These are phyloP conservation scores for Neurospora sp. DNA, from an alignment of 2,329 filamentous ascomycete species.

Conservation along the genomic window DNA sequence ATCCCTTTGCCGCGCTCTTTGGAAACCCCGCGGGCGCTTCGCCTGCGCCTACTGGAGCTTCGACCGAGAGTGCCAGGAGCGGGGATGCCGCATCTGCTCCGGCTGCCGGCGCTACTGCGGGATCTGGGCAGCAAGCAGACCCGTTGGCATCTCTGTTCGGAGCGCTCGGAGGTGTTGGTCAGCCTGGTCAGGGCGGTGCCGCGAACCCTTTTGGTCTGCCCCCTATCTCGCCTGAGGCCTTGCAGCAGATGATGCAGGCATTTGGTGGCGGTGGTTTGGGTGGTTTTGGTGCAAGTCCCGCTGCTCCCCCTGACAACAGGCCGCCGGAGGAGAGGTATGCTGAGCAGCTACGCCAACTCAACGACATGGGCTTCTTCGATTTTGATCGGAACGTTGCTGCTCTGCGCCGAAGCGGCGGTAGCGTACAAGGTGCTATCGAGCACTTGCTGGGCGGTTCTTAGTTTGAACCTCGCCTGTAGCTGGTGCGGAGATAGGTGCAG, in stretches of 20 bases:
- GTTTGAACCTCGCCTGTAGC: not conserved
- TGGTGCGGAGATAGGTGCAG: not conserved
- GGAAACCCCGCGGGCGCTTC: slow-evolving; percentile 39
- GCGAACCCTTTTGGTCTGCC: slow-evolving; percentile 32
- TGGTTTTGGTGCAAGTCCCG: slow-evolving; percentile 23
- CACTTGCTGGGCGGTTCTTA: slow-evolving; percentile 44
- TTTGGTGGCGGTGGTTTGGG: slow-evolving; percentile 32
- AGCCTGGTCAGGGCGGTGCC: slow-evolving; percentile 19
- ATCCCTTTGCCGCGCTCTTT: slow-evolving; percentile 28
- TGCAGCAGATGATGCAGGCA: slow-evolving; percentile 42
- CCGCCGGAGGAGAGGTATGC: slow-evolving; percentile 92
- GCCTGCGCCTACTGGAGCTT: slow-evolving; percentile 25
- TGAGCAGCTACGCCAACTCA: slow-evolving; percentile 80
- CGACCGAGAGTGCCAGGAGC: not conserved
- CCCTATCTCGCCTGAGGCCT: slow-evolving; percentile 42
- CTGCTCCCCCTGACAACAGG: slow-evolving; percentile 64
- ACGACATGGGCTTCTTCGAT: slow-evolving; percentile 98
- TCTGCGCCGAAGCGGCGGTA: slow-evolving; percentile 78
- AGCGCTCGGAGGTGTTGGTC: slow-evolving; percentile 11
- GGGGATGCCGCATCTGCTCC: slow-evolving; percentile 13
- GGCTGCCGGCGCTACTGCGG: slow-evolving; percentile 2
- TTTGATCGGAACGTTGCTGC: slow-evolving; percentile 90
- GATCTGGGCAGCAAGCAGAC: slow-evolving; percentile 15
- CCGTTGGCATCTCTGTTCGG: slow-evolving; percentile 19
- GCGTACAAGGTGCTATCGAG: slow-evolving; percentile 85